Evolutionary conservation across 2,329 filamentous ascomycete genomes (phyloP).

Genomic region (Exutisphaerella laricina): DNA sequence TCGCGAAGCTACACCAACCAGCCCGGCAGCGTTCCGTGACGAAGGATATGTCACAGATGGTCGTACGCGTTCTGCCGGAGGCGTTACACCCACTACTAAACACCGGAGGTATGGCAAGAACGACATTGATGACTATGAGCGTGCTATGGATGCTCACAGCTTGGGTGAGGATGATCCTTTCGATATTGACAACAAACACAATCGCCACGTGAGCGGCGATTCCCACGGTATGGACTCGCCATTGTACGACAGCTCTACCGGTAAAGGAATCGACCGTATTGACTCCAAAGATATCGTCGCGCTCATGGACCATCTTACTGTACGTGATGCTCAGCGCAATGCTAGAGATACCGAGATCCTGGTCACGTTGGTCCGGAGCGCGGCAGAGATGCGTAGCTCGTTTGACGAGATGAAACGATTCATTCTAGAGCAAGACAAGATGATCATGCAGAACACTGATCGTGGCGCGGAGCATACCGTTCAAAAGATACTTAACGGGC

Average conservation of each 20-base stretch:
- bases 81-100: conserved; percentile 40
- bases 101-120: conserved; percentile 48
- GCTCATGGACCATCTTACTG: conserved; percentile 97
- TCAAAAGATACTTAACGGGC: conserved; percentile 76
- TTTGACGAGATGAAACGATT: conserved; percentile 94
- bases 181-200: conserved; percentile 50
- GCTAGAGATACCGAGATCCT: conserved; percentile 95
- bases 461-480: conserved; percentile 81
- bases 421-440: conserved; percentile 81
- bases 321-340: conserved; percentile 92
- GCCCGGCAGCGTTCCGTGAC: conserved; percentile 60
- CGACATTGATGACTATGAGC: conserved; percentile 48
- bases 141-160: conserved; percentile 43
- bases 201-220: conserved; percentile 73
- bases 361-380: conserved; percentile 85
- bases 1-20: conserved; percentile 39
- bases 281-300: conserved; percentile 96
- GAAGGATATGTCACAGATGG: conserved; percentile 87
- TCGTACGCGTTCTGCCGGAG: conserved; percentile 46
- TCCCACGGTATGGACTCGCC: conserved; percentile 70
- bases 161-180: conserved; percentile 58
- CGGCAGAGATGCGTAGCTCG: conserved; percentile 93
- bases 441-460: conserved; percentile 81
- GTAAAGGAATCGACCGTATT: conserved; percentile 81
- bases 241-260: conserved; percentile 83